Base-by-base conservation (phyloP, 2,329 filamentous ascomycete species). In the Paraphoma sp. region DNA sequence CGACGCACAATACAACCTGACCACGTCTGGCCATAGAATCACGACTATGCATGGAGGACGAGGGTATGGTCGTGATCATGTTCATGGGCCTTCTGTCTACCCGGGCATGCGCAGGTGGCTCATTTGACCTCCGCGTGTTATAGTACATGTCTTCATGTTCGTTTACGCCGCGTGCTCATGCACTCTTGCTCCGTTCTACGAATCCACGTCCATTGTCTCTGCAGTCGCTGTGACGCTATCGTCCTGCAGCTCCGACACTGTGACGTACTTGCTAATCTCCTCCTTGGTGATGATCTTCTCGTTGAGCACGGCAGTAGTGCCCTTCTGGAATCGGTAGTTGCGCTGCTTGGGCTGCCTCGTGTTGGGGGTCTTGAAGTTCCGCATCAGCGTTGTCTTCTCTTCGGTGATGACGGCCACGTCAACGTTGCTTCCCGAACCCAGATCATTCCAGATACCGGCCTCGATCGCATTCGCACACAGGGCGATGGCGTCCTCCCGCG, bases 371-470 rank as follows among this genome's bases (percentile, higher is more conserved):
- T 96, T 90, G 83, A 91, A 95, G 81, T 97, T 97, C 73, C 95
- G 86, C 85, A 96, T 85, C 75, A 99, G 80, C 29, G 91, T 95
- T 29, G 95, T 97, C 88, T 97, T 97, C 70, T 97, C 93, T 71
- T 89, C 86, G 59, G 94, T 96, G 76, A 99, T 99, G 71, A 99
- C 87, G 63, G 93, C 94, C 33, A 99, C 91, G 74, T 99, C 96
- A 55, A 99, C 95, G 76, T 99, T 99, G 76, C 92, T 96, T 70
- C 95, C 95, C 3, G 93, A 97, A 12, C 95, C 95, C 76, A 99
- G 77, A 80, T 99, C 95, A 84, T 99, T 99, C 84, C 95, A 99
- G 81, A 99, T 96, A 88, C 95, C 95, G 10, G 96, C 90, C 81
- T 93, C 84, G 73, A 99, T 97, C 45, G 94, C 94, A 68, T 97